phyloP scores from a whole-genome alignment of 1,284 basidiomycete species.

The Ustilago bromivora region DNA sequence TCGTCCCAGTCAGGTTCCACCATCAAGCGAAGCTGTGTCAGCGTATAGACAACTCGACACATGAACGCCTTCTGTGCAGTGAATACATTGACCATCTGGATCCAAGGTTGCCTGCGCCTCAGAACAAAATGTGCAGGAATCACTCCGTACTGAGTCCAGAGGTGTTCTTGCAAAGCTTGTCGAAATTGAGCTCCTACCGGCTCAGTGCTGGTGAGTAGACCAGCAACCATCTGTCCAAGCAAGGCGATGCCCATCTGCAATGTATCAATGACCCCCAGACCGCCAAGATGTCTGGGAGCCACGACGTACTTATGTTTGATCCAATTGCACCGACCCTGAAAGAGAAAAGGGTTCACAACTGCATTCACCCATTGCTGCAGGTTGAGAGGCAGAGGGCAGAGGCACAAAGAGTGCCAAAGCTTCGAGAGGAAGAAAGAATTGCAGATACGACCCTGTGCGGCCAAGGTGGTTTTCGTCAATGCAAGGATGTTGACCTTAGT shows the following conservation, averaged over 20 bases:
- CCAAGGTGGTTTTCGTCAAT: neutral
- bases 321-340: neutral
- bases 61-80: neutral
- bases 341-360: neutral
- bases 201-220: neutral
- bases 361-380: neutral
- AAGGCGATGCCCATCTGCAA: neutral
- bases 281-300: neutral
- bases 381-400: neutral
- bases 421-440: neutral
- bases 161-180: neutral
- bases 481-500: neutral
- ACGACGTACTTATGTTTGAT: neutral
- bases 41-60: neutral
- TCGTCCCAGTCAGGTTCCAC: too few relatives aligned
- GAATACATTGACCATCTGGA: neutral
- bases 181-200: neutral
- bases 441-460: neutral
- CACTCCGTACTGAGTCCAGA: neutral
- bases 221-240: neutral
- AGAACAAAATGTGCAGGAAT: neutral
- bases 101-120: neutral
- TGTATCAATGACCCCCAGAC: neutral
- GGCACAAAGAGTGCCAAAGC: neutral
- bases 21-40: neutral